A percentile compares a stretch with the other conserved stretches of the same genome.
Evolutionary conservation across 108 stramenopile species (phyloP).

Genomic region (Cyclotella choctawhatcheeana): DNA sequence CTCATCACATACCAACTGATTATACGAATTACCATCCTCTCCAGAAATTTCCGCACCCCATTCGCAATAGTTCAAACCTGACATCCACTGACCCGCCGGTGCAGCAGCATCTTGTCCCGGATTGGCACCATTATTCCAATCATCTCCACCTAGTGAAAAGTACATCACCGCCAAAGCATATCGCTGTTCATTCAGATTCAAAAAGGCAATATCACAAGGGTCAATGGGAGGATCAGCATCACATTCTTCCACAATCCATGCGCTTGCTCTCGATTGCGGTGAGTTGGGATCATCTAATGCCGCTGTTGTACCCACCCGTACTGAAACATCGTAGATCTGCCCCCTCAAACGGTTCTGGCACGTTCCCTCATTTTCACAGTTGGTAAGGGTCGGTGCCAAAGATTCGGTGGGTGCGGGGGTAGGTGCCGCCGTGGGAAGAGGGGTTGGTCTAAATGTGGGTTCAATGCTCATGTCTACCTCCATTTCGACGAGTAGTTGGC

Average conservation of each 20-base stretch:
- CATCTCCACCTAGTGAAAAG: constrained; percentile 65
- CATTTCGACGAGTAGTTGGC: constrained; percentile 15
- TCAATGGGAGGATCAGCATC: constrained; percentile 36
- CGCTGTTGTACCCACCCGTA: constrained; percentile 34
- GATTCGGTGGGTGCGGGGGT: constrained; percentile 7
- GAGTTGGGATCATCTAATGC: constrained; percentile 39
- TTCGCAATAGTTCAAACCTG: constrained; percentile 46
- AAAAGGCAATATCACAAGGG: constrained; percentile 30
- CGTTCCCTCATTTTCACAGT: constrained; percentile 38
- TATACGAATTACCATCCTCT: constrained; percentile 15
- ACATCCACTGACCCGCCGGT: constrained; percentile 38
- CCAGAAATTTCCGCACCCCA: constrained; percentile 31
- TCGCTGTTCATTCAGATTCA: constrained; percentile 64
- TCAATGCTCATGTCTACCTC: neutral
- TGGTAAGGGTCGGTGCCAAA: constrained; percentile 26
- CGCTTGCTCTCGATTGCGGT: constrained; percentile 38
- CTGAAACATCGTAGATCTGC: constrained; percentile 33
- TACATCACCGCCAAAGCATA: constrained; percentile 80
- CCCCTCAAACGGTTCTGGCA: constrained; percentile 44
- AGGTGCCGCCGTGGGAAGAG: constrained; percentile 11
- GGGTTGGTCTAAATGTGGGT: constrained; percentile 9
- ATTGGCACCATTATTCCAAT: constrained; percentile 65
- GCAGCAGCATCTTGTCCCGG: constrained; percentile 27
- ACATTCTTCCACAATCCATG: constrained; percentile 53
- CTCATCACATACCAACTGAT: constrained; percentile 52